Percentiles rank a stretch among this genome's conserved stretches.
These are phyloP conservation scores for Globomyces pollinis-pini DNA, from an alignment of 192 early-diverging fungal species.

Conservation along the genomic window DNA sequence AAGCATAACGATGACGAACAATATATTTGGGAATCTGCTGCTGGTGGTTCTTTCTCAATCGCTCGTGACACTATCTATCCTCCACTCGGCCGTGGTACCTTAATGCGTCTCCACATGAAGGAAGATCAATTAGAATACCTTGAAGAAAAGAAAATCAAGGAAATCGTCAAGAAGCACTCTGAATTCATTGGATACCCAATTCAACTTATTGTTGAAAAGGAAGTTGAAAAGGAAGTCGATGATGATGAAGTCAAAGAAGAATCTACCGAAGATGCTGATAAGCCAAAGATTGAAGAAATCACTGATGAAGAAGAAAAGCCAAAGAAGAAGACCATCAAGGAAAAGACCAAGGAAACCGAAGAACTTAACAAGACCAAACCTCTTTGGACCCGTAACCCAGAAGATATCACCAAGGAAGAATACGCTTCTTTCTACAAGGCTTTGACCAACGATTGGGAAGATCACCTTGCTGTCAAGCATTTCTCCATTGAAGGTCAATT, in stretches of 20 bases:
- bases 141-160: slow-evolving; percentile 98
- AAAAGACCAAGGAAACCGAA: slow-evolving; percentile 75
- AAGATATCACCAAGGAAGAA: slow-evolving; percentile 92
- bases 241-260: slow-evolving; percentile 77
- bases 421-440: slow-evolving; percentile 98
- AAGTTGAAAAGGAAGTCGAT: slow-evolving; percentile 96
- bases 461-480: slow-evolving; percentile 95
- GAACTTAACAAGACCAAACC: slow-evolving; percentile 98
- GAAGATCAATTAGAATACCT: slow-evolving; percentile 98
- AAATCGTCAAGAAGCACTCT: slow-evolving; percentile 99
- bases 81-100: slow-evolving; percentile 88
- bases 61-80: slow-evolving; percentile 85
- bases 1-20: slow-evolving; percentile 97
- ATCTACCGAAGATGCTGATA: slow-evolving; percentile 58
- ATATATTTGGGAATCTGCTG: slow-evolving; percentile 90
- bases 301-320: slow-evolving; percentile 37
- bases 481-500: slow-evolving; percentile 99
- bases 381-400: slow-evolving; percentile 98
- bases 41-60: slow-evolving; percentile 88
- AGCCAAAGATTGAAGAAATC: slow-evolving; percentile 66
- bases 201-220: slow-evolving; percentile 91
- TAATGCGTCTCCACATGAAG: slow-evolving; percentile 95
- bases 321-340: slow-evolving; percentile 75
- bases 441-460: slow-evolving; percentile 98
- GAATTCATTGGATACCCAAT: slow-evolving; percentile 99